Conservation (phyloP, 306 rosid genomes). For the Amphicarpaea edgeworthii region DNA sequence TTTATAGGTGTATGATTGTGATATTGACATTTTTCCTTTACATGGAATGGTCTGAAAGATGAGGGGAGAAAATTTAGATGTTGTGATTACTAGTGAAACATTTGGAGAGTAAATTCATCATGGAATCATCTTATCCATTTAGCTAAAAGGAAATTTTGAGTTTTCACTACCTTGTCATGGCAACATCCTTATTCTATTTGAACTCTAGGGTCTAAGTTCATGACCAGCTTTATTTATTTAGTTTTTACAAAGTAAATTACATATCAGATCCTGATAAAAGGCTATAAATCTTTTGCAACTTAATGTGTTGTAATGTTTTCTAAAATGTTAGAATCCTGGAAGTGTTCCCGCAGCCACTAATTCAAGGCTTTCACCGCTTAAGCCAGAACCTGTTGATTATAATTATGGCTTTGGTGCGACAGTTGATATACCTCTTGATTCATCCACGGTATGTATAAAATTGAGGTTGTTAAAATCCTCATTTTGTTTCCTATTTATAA, state of each 20-base stretch:
- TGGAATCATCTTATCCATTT: background rate
- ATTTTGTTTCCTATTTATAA: background rate
- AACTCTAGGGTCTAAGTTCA: slow-evolving; percentile 19
- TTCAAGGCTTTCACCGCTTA: slow-evolving; percentile 90
- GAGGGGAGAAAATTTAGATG: slow-evolving; percentile 20
- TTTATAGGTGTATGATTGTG: slow-evolving; percentile 18
- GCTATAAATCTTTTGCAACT: slow-evolving; percentile 16
- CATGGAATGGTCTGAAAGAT: background rate
- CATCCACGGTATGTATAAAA: slow-evolving; percentile 60
- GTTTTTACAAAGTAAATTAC: slow-evolving; percentile 15
- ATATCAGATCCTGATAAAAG: slow-evolving; percentile 6
- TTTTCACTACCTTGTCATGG: slow-evolving; percentile 26
- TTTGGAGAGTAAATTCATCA: background rate
- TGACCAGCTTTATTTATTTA: background rate
- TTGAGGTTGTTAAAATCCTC: slow-evolving; percentile 42
- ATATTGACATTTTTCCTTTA: background rate
- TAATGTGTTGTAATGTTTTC: slow-evolving; percentile 25
- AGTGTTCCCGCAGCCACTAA: slow-evolving; percentile 71
- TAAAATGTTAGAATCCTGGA: slow-evolving; percentile 69
- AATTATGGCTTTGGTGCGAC: slow-evolving; percentile 79
- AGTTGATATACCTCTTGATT: slow-evolving; percentile 81
- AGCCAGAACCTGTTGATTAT: slow-evolving; percentile 89
- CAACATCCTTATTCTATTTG: slow-evolving; percentile 23
- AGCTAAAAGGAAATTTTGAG: background rate
- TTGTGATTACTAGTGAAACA: slow-evolving; percentile 4